Conservation (phyloP, 257 asterid genomes). For the Scutellaria baicalensis region DNA sequence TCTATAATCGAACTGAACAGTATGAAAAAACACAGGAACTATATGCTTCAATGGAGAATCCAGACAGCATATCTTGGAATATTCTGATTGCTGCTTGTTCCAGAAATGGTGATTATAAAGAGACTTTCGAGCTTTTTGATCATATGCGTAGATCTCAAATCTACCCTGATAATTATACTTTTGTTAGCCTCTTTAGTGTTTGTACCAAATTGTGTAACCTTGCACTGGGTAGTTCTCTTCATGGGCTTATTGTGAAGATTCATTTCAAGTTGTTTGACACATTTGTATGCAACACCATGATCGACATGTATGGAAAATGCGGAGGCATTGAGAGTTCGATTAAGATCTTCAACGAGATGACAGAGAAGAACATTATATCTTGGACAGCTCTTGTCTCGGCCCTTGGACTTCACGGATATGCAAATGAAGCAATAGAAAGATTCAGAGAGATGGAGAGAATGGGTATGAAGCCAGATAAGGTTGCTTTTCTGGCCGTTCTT, state of each 20-base stretch:
- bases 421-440: slow-evolving; percentile 47
- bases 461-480: slow-evolving; percentile 61
- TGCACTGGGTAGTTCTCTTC: slow-evolving; percentile 75
- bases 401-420: slow-evolving; percentile 67
- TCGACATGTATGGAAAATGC: slow-evolving; percentile 89
- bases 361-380: slow-evolving; percentile 41
- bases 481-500: slow-evolving; percentile 50
- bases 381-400: slow-evolving; percentile 71
- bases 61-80: slow-evolving; percentile 77
- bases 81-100: slow-evolving; percentile 85
- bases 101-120: slow-evolving; percentile 61
- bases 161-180: slow-evolving; percentile 66
- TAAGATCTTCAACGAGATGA: slow-evolving; percentile 50
- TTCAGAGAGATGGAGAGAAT: slow-evolving; percentile 52
- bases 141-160: slow-evolving; percentile 52
- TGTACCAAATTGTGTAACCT: slow-evolving; percentile 63
- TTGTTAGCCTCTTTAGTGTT: slow-evolving; percentile 63
- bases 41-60: slow-evolving; percentile 59
- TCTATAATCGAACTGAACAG: slow-evolving; percentile 56
- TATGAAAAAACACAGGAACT: slow-evolving; percentile 71
- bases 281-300: slow-evolving; percentile 55
- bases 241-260: slow-evolving; percentile 46
- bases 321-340: slow-evolving; percentile 48
- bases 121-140: slow-evolving; percentile 60
- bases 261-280: slow-evolving; percentile 44